Evolutionary conservation across 2,329 filamentous ascomycete genomes (phyloP).

Genomic region (Trichoderma sp.): DNA sequence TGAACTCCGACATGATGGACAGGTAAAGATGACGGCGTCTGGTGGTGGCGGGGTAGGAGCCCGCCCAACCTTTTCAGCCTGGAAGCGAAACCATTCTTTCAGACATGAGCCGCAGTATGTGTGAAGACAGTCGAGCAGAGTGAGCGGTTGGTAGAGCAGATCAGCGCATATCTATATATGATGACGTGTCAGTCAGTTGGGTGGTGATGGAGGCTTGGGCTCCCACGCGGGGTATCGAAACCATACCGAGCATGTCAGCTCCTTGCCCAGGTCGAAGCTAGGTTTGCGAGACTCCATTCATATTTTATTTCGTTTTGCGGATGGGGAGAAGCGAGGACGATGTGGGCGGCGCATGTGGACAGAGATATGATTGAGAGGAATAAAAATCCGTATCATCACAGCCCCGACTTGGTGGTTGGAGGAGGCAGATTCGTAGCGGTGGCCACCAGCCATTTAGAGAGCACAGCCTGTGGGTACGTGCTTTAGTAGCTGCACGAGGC

Average conservation of each 20-base stretch:
- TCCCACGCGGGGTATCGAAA: background rate
- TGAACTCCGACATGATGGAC: constrained; percentile 84
- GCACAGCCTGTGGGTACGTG: constrained; percentile 17
- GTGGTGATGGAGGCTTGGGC: background rate
- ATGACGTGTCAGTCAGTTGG: constrained; percentile 25
- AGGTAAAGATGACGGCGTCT: constrained; percentile 69
- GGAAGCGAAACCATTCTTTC: constrained; percentile 93
- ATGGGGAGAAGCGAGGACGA: background rate
- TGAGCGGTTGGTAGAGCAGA: constrained; percentile 86
- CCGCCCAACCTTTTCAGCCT: constrained; percentile 63
- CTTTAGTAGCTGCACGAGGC: background rate
- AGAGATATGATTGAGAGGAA: background rate
- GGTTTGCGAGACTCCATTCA: constrained; percentile 58
- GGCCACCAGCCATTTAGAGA: constrained; percentile 3
- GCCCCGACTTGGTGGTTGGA: background rate
- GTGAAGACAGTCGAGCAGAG: constrained; percentile 89
- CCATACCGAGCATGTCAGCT: constrained; percentile 91
- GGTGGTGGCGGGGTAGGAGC: constrained; percentile 54
- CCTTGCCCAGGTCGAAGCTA: constrained; percentile 79
- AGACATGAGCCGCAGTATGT: constrained; percentile 95
- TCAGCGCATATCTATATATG: constrained; percentile 86
- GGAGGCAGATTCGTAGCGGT: constrained; percentile 6
- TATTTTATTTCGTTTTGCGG: constrained; percentile 32
- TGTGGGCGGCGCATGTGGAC: background rate
- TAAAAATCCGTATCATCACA: background rate